These are phyloP conservation scores for Ceratocystis smalleyi DNA, from an alignment of 2,329 filamentous ascomycete genomes.

Conservation along the genomic window DNA sequence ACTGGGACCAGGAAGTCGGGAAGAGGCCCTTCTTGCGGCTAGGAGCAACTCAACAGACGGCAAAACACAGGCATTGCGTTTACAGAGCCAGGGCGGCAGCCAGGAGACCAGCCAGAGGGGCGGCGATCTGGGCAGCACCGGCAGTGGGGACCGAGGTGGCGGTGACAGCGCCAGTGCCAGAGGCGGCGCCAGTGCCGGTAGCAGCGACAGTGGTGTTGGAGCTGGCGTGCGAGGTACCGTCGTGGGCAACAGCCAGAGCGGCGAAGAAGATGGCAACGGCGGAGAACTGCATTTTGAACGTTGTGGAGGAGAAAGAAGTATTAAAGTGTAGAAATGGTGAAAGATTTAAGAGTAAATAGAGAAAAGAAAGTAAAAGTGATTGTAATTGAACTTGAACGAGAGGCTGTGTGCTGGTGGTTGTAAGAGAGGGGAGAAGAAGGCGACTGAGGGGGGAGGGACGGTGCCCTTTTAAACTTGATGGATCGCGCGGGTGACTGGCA, in stretches of 20 bases:
- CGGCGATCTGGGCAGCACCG: constrained; percentile 16
- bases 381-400: constrained; percentile 18
- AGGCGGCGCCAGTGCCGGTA: constrained; percentile 14
- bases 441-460: constrained; percentile 1
- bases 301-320: neutral
- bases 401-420: constrained; percentile 11
- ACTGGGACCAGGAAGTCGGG: neutral
- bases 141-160: constrained; percentile 16
- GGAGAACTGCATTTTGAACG: constrained; percentile 17
- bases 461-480: constrained; percentile 10
- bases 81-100: constrained; percentile 16
- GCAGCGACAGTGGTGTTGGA: constrained; percentile 12
- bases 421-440: neutral
- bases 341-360: constrained; percentile 2
- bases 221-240: neutral
- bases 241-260: constrained; percentile 11
- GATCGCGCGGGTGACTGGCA: neutral
- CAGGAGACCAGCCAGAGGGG: constrained; percentile 16
- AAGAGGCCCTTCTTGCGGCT: neutral
- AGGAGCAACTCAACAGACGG: too few relatives aligned
- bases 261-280: constrained; percentile 16
- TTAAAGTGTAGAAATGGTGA: constrained; percentile 17
- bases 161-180: constrained; percentile 13
- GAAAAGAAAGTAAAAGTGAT: constrained; percentile 12
- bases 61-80: neutral